phyloP scores from a whole-genome alignment of 2,329 filamentous ascomycete genomes.

The Pseudopyrenochaeta lycopersici region DNA sequence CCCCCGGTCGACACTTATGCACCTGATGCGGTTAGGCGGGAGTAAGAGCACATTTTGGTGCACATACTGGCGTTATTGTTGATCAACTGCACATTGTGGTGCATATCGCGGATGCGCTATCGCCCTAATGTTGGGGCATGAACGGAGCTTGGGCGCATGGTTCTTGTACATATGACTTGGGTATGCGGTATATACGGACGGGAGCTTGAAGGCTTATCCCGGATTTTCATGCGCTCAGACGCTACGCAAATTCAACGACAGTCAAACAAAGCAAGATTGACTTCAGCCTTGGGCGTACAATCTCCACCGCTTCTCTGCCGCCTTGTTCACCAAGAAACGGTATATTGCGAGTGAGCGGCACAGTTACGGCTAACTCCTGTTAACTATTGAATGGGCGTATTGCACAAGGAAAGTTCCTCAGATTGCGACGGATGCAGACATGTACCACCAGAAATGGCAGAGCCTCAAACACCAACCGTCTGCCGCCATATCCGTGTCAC shows the following conservation, averaged over 20 bases:
- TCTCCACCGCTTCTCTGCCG: too few species aligned
- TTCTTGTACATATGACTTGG: slow-evolving; percentile 30
- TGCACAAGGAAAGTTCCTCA: not conserved
- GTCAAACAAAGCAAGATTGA: slow-evolving; percentile 2
- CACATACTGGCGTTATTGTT: slow-evolving; percentile 7
- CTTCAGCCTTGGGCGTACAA: not conserved
- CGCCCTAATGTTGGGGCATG: slow-evolving; percentile 9
- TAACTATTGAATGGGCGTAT: too few species aligned
- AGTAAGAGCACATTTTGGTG: slow-evolving; percentile 28
- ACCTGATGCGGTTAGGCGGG: slow-evolving; percentile 51
- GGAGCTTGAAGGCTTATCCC: slow-evolving; percentile 21
- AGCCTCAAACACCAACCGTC: slow-evolving; percentile 21
- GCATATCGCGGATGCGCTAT: slow-evolving; percentile 14
- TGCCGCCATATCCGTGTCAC: slow-evolving; percentile 16
- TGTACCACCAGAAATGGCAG: slow-evolving; percentile 16
- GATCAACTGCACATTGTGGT: slow-evolving; percentile 15
- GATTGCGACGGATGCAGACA: slow-evolving; percentile 2
- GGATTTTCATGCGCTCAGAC: slow-evolving; percentile 32
- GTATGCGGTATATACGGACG: slow-evolving; percentile 17
- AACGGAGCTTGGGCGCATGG: slow-evolving; percentile 25
- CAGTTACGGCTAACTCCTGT: too few species aligned
- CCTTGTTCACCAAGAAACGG: too few species aligned
- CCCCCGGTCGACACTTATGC: slow-evolving; percentile 57
- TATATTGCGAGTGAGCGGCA: too few species aligned
- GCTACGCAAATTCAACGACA: slow-evolving; percentile 30